Base-by-base conservation (phyloP, 2,329 filamentous ascomycete species). In the Torrubiellomyces zombiae region DNA sequence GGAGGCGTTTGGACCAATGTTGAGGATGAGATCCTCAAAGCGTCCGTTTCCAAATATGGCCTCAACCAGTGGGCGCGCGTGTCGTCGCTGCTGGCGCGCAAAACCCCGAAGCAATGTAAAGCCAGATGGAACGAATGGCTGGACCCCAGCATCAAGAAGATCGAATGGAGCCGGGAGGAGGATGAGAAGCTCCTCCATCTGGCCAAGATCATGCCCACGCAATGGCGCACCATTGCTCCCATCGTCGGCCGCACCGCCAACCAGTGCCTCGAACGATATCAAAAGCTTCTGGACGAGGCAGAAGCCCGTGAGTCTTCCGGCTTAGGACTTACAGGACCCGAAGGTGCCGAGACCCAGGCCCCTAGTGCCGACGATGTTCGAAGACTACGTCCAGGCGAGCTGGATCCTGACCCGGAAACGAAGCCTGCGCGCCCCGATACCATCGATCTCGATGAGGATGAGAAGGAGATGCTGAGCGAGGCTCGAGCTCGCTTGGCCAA, bases 381-480 rank as follows among this genome's bases (percentile, higher is more conserved):
- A 44, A 73, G 74, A 38, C 53, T 98, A 47, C 74, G 81, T 38
- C 86, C 89, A 5, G 89, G 89, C 38, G 89, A 98, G 56, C 67
- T 94, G 32, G 89, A 98, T 41, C 85, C 86, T n/a, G 86, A 95
- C 43, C 83, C 89, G 7, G 89, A 98, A 53, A 89, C 79, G 38
- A 94, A 94, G 50, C 89, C 89, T 28, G 89, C 89, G 18, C 68
- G 85, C 31, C 89, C 89, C 19, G 89, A 98, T 50, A 94, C 89
- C 5, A 89, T 98, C 47, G 89, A 98, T 52, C 72, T 98, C 42
- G 89, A 98, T 47, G 89, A 98, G 49, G 89, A 98, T 46, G 89
- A 98, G 53, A 95, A 98, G 59, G 89, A 98, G 54, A 98, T 98
- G 89, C 55, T 98, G 43, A 94, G 85, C 47, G 89, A 98, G 56